phyloP scores from a whole-genome alignment of 169 alveolate species.

The Plasmodium berghei region DNA sequence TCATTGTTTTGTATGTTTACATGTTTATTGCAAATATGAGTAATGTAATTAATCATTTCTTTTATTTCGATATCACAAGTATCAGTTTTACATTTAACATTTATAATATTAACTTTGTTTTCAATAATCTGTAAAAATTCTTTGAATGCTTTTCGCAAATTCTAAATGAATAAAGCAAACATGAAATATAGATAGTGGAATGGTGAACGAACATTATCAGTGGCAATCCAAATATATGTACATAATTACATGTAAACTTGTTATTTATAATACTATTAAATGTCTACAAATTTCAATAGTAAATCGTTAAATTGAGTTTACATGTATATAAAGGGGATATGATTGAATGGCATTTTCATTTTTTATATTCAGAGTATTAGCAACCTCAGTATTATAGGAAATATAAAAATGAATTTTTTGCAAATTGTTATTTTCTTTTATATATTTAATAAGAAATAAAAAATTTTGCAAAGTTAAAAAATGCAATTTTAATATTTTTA shows the following conservation, averaged over 20 bases:
- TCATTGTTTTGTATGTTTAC: neutral
- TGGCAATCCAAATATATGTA: no score
- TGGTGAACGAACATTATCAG: neutral
- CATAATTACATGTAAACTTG: no score
- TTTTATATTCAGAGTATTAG: neutral
- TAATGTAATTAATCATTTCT: constrained; percentile 21
- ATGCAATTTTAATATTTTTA: constrained; percentile 31
- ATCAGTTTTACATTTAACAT: constrained; percentile 29
- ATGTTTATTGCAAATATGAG: constrained; percentile 39
- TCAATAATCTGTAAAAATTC: constrained; percentile 28
- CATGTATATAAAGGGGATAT: constrained; percentile 27
- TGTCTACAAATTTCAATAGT: no score
- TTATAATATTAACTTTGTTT: constrained; percentile 25
- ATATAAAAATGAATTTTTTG: constrained; percentile 27
- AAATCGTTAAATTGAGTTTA: neutral
- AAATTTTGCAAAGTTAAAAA: constrained; percentile 19
- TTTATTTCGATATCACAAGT: constrained; percentile 46
- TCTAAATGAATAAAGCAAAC: neutral
- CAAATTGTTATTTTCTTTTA: constrained; percentile 17
- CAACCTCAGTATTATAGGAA: neutral
- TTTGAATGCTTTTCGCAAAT: constrained; percentile 28
- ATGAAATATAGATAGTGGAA: neutral
- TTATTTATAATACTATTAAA: no score
- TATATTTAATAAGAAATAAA: constrained; percentile 19
- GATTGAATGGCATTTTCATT: constrained; percentile 20